Conservation (phyloP, 2,329 filamentous ascomycete genomes). For the Penicillium frequentans region DNA sequence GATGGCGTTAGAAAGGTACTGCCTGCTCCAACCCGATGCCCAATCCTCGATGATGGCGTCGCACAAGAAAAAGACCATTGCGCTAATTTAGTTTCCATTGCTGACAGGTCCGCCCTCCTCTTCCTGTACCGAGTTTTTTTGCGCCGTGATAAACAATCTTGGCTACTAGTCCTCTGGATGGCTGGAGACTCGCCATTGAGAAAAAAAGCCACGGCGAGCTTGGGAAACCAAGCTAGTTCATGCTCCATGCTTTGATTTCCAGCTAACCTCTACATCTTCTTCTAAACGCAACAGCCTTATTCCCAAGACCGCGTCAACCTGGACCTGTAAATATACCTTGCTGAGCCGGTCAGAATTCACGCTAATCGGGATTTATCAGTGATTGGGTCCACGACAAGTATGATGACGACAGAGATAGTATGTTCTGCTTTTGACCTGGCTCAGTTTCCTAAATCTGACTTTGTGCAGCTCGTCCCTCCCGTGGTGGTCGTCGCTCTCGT, state of each 20-base stretch:
- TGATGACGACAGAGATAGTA: conserved; percentile 66
- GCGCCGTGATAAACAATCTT: conserved; percentile 35
- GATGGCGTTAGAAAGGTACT: conserved; percentile 88
- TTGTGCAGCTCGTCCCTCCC: conserved; percentile 42
- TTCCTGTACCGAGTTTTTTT: conserved; percentile 36
- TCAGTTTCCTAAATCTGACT: conserved; percentile 15
- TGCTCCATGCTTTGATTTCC: conserved; percentile 39
- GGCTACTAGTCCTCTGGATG: conserved; percentile 24
- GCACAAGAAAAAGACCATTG: conserved; percentile 6
- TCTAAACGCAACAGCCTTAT: conserved; percentile 44
- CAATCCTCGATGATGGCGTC: background rate
- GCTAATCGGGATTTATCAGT: conserved; percentile 45
- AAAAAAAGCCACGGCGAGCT: conserved; percentile 24
- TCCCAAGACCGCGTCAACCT: conserved; percentile 47
- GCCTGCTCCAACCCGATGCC: background rate
- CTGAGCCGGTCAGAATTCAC: background rate
- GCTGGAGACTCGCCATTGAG: conserved; percentile 26
- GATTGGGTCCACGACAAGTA: conserved; percentile 95
- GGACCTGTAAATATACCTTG: conserved; percentile 40
- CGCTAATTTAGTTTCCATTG: conserved; percentile 11
- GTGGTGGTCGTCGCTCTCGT: conserved; percentile 42
- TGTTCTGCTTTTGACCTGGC: conserved; percentile 18
- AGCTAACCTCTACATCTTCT: conserved; percentile 45
- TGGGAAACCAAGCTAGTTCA: conserved; percentile 31
- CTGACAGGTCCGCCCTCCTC: conserved; percentile 47